Evolutionary conservation across 2,329 filamentous ascomycete species (phyloP).

Genomic region (Sporothrix brasiliensis): DNA sequence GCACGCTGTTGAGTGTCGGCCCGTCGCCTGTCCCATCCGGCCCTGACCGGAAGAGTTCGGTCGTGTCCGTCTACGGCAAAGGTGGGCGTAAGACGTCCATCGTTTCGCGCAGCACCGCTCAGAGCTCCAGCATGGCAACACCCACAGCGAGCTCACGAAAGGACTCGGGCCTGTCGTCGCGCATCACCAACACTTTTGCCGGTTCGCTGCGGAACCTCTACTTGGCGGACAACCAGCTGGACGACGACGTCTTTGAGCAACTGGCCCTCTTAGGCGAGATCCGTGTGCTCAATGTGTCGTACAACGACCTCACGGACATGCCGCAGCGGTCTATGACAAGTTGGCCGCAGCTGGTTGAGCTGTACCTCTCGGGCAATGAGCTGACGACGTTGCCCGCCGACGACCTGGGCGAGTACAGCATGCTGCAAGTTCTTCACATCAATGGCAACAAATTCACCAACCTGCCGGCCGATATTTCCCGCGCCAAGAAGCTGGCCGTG

Average conservation of each 20-base stretch:
- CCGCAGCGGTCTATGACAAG: conserved; percentile 83
- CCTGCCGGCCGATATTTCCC: conserved; percentile 89
- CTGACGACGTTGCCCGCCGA: conserved; percentile 88
- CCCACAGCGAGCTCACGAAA: conserved; percentile 67
- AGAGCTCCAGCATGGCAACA: conserved; percentile 54
- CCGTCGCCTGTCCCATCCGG: conserved; percentile 66
- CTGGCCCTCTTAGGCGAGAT: conserved; percentile 80
- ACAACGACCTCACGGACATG: conserved; percentile 92
- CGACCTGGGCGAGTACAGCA: conserved; percentile 86
- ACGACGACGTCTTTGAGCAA: conserved; percentile 94
- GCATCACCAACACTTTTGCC: conserved; percentile 83
- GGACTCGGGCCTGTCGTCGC: conserved; percentile 82
- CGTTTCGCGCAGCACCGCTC: conserved; percentile 64
- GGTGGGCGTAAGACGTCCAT: conserved; percentile 84
- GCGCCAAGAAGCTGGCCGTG: conserved; percentile 87
- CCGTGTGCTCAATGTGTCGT: conserved; percentile 87
- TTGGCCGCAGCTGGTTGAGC: conserved; percentile 86
- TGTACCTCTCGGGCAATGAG: conserved; percentile 95
- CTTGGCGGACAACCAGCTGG: conserved; percentile 89
- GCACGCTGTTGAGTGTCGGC: conserved; percentile 72
- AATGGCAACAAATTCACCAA: conserved; percentile 99
- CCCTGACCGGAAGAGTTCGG: conserved; percentile 75
- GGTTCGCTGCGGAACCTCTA: conserved; percentile 81
- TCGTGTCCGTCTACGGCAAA: conserved; percentile 77
- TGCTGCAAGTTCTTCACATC: conserved; percentile 87